A percentile compares a stretch with the other conserved stretches of the same genome.
Conservation (phyloP, 1,284 basidiomycete species). For the Rhodotorula sp. region DNA sequence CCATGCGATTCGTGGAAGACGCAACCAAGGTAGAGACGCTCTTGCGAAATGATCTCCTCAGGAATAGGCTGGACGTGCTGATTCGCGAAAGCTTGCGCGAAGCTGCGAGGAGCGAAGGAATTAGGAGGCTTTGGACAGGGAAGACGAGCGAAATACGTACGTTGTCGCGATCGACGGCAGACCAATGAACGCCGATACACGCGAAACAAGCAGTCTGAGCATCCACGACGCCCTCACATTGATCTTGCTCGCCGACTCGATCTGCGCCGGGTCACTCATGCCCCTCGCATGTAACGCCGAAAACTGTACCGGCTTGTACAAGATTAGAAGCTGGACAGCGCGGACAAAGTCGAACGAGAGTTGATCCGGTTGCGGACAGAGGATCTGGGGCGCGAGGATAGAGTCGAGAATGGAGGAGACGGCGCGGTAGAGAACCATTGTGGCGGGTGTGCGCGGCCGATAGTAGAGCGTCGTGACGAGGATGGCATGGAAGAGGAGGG, state of each 20-base stretch:
- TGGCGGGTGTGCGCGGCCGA: constrained; percentile 26
- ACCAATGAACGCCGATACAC: constrained; percentile 27
- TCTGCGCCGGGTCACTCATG: constrained; percentile 14
- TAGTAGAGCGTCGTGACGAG: constrained; percentile 38
- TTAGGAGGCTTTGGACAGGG: too few relatives aligned
- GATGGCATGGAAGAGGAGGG: constrained; percentile 38
- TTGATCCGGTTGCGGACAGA: constrained; percentile 37
- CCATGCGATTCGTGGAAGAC: constrained; percentile 41
- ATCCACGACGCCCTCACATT: constrained; percentile 38
- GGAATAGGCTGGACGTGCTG: constrained; percentile 29
- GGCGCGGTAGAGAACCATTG: constrained; percentile 30
- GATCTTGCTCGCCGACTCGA: constrained; percentile 36
- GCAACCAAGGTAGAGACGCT: constrained; percentile 33
- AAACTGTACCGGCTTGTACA: constrained; percentile 39
- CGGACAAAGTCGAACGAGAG: constrained; percentile 37
- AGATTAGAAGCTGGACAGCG: constrained; percentile 29
- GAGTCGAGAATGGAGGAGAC: constrained; percentile 34
- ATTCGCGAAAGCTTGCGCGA: constrained; percentile 34
- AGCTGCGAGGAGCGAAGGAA: constrained; percentile 6
- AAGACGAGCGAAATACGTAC: not conserved
- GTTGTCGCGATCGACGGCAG: constrained; percentile 26
- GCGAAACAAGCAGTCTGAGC: constrained; percentile 24
- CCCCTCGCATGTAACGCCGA: constrained; percentile 29
- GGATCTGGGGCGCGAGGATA: constrained; percentile 35
- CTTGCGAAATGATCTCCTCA: constrained; percentile 25